Conservation (phyloP, 1,284 basidiomycete species). For the Apiotrichum laibachii region DNA sequence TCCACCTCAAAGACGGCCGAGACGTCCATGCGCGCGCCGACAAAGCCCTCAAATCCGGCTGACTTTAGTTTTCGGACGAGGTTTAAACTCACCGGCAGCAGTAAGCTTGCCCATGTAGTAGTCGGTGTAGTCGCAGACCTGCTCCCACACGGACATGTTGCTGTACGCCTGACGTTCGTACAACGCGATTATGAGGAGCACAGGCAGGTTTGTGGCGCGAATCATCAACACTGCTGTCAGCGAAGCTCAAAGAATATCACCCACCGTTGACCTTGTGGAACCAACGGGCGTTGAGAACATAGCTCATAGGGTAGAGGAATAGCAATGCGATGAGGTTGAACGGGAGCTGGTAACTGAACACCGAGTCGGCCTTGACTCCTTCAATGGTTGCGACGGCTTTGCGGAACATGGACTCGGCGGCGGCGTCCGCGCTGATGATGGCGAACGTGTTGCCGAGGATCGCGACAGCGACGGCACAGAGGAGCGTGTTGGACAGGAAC, state of each 20-base stretch:
- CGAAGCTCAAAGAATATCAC: constrained; percentile 7
- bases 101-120: constrained; percentile 63
- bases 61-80: neutral
- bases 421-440: constrained; percentile 84
- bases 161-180: constrained; percentile 72
- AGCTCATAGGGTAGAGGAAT: constrained; percentile 77
- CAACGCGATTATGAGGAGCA: constrained; percentile 73
- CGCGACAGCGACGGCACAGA: constrained; percentile 56
- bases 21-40: constrained; percentile 70
- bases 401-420: constrained; percentile 91
- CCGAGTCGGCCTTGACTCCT: constrained; percentile 65
- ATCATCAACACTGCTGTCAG: constrained; percentile 41
- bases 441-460: constrained; percentile 92
- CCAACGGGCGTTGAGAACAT: constrained; percentile 60
- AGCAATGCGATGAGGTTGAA: constrained; percentile 78
- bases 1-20: constrained; percentile 79
- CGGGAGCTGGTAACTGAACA: constrained; percentile 91
- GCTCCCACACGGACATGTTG: constrained; percentile 69
- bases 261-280: constrained; percentile 70
- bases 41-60: constrained; percentile 75
- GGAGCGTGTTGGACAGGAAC: constrained; percentile 75
- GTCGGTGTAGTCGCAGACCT: constrained; percentile 64
- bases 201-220: constrained; percentile 77
- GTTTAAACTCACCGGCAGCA: constrained; percentile 61
- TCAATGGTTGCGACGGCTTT: constrained; percentile 85